phyloP scores from a whole-genome alignment of 371 early-diverging fungal genomes.

The Zopfochytrium polystomum region DNA sequence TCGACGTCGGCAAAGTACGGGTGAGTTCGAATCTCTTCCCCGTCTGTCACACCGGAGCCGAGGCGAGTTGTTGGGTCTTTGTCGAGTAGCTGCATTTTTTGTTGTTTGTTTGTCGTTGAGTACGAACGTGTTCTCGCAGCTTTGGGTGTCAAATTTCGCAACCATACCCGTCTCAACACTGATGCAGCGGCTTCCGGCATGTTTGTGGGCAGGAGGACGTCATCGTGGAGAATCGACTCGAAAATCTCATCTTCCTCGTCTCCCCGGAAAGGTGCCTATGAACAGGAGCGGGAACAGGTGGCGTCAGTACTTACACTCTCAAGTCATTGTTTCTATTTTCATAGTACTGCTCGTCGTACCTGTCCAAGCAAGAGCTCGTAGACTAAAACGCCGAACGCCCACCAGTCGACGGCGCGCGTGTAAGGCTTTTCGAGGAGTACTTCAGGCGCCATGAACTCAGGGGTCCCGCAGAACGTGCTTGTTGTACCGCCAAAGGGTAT shows the following conservation, averaged over 20 bases:
- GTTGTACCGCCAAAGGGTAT: slow-evolving; percentile 72
- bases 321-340: slow-evolving; percentile 1
- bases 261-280: slow-evolving; percentile 92
- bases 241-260: slow-evolving; percentile 94
- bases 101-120: neutral
- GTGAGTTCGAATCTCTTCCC: slow-evolving; percentile 87
- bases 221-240: slow-evolving; percentile 88
- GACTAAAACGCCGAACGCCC: slow-evolving; percentile 98
- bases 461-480: slow-evolving; percentile 97
- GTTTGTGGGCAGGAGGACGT: slow-evolving; percentile 84
- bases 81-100: slow-evolving; percentile 61
- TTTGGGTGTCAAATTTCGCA: neutral
- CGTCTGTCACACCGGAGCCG: slow-evolving; percentile 78
- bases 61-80: slow-evolving; percentile 84
- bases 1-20: slow-evolving; percentile 90
- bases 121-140: too few relatives aligned
- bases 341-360: slow-evolving; percentile 19
- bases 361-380: slow-evolving; percentile 96
- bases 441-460: slow-evolving; percentile 99
- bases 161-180: slow-evolving; percentile 71
- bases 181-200: slow-evolving; percentile 86
- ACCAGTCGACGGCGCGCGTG: slow-evolving; percentile 96
- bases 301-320: slow-evolving; percentile 23
- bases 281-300: too few relatives aligned
- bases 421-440: slow-evolving; percentile 89